Evolutionary conservation across 2,329 filamentous ascomycete genomes (phyloP).

Genomic region (Orbilia quercus): DNA sequence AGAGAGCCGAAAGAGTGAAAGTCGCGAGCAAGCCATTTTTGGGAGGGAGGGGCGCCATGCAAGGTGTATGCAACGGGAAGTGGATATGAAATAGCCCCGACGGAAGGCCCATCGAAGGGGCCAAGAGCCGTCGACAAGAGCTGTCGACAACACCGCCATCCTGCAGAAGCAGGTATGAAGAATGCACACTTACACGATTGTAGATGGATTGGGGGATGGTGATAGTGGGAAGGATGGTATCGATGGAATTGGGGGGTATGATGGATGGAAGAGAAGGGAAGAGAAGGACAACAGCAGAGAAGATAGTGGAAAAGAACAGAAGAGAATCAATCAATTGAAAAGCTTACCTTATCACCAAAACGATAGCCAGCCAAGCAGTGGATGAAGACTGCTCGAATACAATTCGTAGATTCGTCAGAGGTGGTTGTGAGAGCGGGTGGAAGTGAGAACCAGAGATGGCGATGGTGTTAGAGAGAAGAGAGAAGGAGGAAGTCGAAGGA

Average conservation of each 20-base stretch:
- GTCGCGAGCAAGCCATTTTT: conserved; percentile 43
- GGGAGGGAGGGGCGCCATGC: conserved; percentile 13
- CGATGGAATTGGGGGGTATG: no score
- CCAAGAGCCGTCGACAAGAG: not conserved
- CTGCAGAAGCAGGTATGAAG: no score
- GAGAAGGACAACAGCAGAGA: not conserved
- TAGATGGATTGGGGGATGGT: not conserved
- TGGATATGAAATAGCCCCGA: conserved; percentile 27
- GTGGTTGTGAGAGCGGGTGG: not conserved
- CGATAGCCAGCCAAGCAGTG: conserved; percentile 39
- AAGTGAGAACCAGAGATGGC: not conserved
- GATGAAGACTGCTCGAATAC: conserved; percentile 16
- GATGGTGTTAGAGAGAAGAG: conserved; percentile 12
- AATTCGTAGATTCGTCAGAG: conserved; percentile 12
- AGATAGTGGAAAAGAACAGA: conserved; percentile 5
- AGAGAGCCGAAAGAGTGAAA: conserved; percentile 15
- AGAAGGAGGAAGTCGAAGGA: conserved; percentile 8
- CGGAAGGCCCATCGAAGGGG: not conserved
- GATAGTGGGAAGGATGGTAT: no score
- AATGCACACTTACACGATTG: no score
- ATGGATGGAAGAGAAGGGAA: no score
- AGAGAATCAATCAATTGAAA: not conserved
- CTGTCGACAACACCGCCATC: not conserved
- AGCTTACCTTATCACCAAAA: conserved; percentile 52
- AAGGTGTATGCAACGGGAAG: conserved; percentile 42